Evolutionary conservation across 768 basidiomycete species (phyloP).

Genomic region (Suillus decipiens): DNA sequence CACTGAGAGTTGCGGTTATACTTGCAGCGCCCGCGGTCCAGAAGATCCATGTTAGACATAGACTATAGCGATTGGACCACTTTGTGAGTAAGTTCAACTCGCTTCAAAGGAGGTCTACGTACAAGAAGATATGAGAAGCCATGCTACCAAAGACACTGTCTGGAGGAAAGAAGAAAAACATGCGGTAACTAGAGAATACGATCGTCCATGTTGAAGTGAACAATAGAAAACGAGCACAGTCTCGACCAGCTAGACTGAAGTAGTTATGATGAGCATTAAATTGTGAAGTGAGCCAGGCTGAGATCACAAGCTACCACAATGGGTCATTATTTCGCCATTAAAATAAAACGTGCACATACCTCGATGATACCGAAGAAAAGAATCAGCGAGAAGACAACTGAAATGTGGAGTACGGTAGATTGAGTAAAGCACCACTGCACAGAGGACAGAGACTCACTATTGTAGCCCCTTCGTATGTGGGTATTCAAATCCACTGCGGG

Average conservation of each 20-base stretch:
- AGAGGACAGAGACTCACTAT: slow-evolving; percentile 41
- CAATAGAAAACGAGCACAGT: slow-evolving; percentile 65
- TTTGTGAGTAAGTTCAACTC: neutral
- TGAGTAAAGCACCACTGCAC: neutral
- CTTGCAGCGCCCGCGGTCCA: slow-evolving; percentile 76
- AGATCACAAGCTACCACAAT: slow-evolving; percentile 55
- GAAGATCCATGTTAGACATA: slow-evolving; percentile 74
- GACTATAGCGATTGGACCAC: slow-evolving; percentile 36
- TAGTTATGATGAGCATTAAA: slow-evolving; percentile 61
- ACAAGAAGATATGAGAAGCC: slow-evolving; percentile 65
- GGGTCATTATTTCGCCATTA: neutral
- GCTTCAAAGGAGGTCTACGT: slow-evolving; percentile 29
- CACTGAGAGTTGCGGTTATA: slow-evolving; percentile 67
- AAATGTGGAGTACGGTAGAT: slow-evolving; percentile 32
- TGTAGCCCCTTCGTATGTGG: slow-evolving; percentile 53
- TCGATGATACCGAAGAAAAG: slow-evolving; percentile 65
- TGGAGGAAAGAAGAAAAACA: slow-evolving; percentile 56
- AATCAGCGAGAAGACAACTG: slow-evolving; percentile 50
- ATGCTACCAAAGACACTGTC: slow-evolving; percentile 58
- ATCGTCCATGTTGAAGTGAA: slow-evolving; percentile 76
- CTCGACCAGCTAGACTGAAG: slow-evolving; percentile 48
- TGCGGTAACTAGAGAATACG: slow-evolving; percentile 50
- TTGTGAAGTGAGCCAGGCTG: slow-evolving; percentile 68
- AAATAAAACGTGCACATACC: slow-evolving; percentile 36
- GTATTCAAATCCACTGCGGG: slow-evolving; percentile 38